Conservation (phyloP, 225 moss, liverwort and hornwort genomes). For the Thuidium tamariscinum region DNA sequence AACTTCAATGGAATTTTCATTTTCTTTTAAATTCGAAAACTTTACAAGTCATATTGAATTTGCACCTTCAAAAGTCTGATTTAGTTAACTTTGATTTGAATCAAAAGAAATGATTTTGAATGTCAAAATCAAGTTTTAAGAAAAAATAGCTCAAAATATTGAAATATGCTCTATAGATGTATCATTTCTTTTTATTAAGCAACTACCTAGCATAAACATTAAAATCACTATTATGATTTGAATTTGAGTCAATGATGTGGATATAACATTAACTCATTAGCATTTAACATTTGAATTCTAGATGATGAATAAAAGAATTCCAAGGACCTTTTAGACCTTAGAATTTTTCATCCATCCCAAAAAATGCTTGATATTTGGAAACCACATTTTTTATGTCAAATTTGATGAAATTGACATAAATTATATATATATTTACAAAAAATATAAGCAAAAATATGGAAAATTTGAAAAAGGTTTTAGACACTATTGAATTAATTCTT, state of each 20-base stretch:
- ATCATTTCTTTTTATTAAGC: neutral
- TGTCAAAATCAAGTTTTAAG: neutral
- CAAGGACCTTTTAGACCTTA: rapidly evolving
- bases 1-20: neutral
- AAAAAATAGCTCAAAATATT: neutral
- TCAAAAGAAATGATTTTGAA: neutral
- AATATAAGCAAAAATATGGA: too few species aligned
- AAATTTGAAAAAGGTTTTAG: too few species aligned
- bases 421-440: too few species aligned
- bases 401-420: too few species aligned
- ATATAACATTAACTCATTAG: neutral
- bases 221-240: neutral
- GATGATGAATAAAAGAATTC: neutral
- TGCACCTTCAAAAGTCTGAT: neutral
- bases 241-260: neutral
- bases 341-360: neutral
- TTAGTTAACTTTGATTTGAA: neutral
- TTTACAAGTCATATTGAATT: neutral
- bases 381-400: neutral
- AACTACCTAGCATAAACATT: neutral
- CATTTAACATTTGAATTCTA: too few species aligned
- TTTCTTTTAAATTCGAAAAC: neutral
- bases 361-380: neutral
- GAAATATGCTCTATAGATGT: too few species aligned
- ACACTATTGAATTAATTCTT: too few species aligned